Conservation (phyloP, 192 early-diverging fungal genomes). For the Coemansia guatemalensis region DNA sequence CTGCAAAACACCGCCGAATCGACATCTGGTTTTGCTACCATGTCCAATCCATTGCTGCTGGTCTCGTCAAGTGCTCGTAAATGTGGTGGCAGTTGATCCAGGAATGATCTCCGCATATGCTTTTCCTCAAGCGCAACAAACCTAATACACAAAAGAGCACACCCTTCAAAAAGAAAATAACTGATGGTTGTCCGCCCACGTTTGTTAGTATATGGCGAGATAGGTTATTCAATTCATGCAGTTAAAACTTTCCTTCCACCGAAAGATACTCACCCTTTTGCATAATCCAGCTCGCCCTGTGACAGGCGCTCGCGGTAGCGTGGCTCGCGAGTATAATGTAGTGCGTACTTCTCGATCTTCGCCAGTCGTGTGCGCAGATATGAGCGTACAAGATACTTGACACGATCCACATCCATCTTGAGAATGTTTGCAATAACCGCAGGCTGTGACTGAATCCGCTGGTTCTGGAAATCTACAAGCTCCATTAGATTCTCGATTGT, state of each 20-base stretch:
- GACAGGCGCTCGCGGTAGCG: conserved; percentile 34
- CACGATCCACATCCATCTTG: conserved; percentile 44
- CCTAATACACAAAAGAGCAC: conserved; percentile 8
- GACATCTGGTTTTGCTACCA: conserved; percentile 43
- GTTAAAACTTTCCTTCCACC: not conserved
- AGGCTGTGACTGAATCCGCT: conserved; percentile 23
- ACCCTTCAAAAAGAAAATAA: not conserved
- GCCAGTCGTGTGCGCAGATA: conserved; percentile 41
- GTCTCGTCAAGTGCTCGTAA: conserved; percentile 37
- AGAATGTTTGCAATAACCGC: conserved; percentile 34
- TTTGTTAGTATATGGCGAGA: too few relatives aligned
- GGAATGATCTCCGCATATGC: conserved; percentile 42
- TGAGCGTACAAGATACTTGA: conserved; percentile 48
- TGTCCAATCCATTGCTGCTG: conserved; percentile 30
- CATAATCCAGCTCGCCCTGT: conserved; percentile 49
- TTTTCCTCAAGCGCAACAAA: conserved; percentile 31
- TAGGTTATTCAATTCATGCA: not conserved
- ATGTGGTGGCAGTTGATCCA: conserved; percentile 52
- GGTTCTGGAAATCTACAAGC: conserved; percentile 39
- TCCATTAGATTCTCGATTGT: conserved; percentile 52
- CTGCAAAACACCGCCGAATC: conserved; percentile 52
- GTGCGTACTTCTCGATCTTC: conserved; percentile 38
- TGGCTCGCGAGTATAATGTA: conserved; percentile 21
- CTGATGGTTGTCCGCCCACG: too few relatives aligned
- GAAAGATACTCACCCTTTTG: conserved; percentile 23